Percentiles rank a stretch among this genome's conserved stretches.
phyloP scores from a whole-genome alignment of 1,284 basidiomycete species.

The Puccinia polysora region DNA sequence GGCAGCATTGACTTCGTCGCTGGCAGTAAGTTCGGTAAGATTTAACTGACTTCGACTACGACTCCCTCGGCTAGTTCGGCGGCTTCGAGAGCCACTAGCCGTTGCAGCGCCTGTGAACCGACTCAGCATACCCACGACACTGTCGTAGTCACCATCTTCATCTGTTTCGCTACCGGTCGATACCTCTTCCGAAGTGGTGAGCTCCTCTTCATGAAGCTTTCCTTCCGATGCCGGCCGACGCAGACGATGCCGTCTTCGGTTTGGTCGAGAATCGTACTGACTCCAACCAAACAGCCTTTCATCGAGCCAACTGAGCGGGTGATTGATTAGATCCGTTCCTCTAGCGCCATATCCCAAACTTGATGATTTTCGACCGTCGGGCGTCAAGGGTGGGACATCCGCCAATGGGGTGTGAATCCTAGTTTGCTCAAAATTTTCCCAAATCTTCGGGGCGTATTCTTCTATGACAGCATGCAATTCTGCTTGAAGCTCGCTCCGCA shows the following conservation, averaged over 20 bases:
- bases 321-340: constrained; percentile 44
- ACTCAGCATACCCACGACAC: constrained; percentile 40
- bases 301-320: constrained; percentile 67
- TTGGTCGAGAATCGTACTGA: constrained; percentile 43
- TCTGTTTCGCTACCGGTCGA: constrained; percentile 23
- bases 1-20: background rate
- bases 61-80: constrained; percentile 28
- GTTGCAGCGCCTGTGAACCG: constrained; percentile 27
- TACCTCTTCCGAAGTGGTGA: background rate
- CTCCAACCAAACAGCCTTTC: constrained; percentile 90
- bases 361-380: constrained; percentile 1
- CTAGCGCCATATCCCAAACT: background rate
- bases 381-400: constrained; percentile 20
- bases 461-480: constrained; percentile 86
- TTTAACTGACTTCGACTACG: constrained; percentile 26
- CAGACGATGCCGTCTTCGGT: background rate
- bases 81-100: constrained; percentile 2
- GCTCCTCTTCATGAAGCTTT: constrained; percentile 6
- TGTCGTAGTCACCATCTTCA: constrained; percentile 40
- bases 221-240: background rate
- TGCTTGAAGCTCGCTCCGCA: constrained; percentile 73
- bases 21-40: constrained; percentile 10
- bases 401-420: constrained; percentile 37
- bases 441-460: constrained; percentile 58
- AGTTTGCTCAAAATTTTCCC: constrained; percentile 50